Evolutionary conservation across 257 asterid species (phyloP).

Genomic region (Solanum arcanum): DNA sequence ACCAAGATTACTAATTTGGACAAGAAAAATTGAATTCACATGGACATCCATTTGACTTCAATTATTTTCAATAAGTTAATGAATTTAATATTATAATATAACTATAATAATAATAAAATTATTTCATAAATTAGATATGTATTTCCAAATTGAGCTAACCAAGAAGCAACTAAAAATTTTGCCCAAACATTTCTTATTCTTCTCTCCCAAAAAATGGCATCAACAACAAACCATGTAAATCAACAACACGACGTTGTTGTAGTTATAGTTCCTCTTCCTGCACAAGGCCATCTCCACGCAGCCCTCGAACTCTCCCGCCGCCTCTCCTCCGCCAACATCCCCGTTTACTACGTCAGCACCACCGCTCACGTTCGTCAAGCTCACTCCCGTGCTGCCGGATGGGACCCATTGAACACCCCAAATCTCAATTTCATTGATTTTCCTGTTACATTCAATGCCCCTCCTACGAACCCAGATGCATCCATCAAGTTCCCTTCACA

Average conservation of each 20-base stretch:
- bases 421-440: background rate
- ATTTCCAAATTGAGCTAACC: background rate
- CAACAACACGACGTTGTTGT: constrained; percentile 6
- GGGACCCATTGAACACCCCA: constrained; percentile 11
- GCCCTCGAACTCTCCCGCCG: constrained; percentile 43
- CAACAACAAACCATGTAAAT: background rate
- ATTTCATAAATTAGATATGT: too few relatives aligned
- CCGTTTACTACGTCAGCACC: constrained; percentile 23
- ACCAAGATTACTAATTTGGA: background rate
- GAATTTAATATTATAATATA: background rate
- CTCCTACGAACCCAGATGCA: constrained; percentile 30
- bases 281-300: constrained; percentile 45
- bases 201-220: background rate
- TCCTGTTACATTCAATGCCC: background rate
- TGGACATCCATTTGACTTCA: background rate
- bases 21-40: too few relatives aligned
- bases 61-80: background rate
- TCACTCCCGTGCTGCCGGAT: constrained; percentile 19
- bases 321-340: constrained; percentile 16
- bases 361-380: constrained; percentile 33
- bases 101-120: too few relatives aligned
- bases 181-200: background rate
- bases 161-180: background rate
- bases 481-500: constrained; percentile 34
- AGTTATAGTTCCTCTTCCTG: constrained; percentile 44